These are phyloP conservation scores for Cryptosporidium meleagridis DNA, from an alignment of 169 alveolate species.

Conservation along the genomic window DNA sequence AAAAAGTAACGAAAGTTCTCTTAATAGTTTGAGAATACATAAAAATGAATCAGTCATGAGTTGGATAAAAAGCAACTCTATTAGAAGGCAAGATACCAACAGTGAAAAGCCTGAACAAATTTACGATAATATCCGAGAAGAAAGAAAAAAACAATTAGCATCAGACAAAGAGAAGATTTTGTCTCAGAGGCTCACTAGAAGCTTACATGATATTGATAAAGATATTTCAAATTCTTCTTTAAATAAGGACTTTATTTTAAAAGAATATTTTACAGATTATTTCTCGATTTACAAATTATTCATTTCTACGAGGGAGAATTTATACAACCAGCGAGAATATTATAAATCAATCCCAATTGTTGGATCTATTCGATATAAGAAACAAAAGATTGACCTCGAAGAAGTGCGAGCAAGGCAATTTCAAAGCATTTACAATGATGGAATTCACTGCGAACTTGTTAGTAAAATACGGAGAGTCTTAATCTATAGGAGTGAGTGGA, in stretches of 20 bases:
- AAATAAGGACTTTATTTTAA: neutral
- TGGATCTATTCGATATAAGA: slow-evolving; percentile 26
- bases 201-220: neutral
- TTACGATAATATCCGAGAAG: neutral
- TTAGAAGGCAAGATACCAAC: neutral
- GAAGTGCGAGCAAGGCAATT: slow-evolving; percentile 58
- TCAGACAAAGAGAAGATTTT: neutral
- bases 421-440: slow-evolving; percentile 53
- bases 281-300: slow-evolving; percentile 4
- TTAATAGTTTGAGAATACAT: neutral
- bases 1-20: neutral
- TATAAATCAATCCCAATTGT: slow-evolving; percentile 53
- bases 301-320: slow-evolving; percentile 8
- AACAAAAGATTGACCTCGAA: slow-evolving; percentile 27
- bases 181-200: slow-evolving; percentile 9
- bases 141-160: neutral
- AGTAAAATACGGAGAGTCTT: slow-evolving; percentile 37
- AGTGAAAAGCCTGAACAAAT: neutral
- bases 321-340: neutral
- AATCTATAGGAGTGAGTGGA: slow-evolving; percentile 71
- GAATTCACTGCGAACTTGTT: neutral
- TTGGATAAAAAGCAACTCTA: slow-evolving; percentile 32
- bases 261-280: slow-evolving; percentile 1
- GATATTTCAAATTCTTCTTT: neutral
- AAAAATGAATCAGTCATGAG: slow-evolving; percentile 56